Evolutionary conservation across 306 rosid genomes (phyloP).

Genomic region (Benincasa hispida): DNA sequence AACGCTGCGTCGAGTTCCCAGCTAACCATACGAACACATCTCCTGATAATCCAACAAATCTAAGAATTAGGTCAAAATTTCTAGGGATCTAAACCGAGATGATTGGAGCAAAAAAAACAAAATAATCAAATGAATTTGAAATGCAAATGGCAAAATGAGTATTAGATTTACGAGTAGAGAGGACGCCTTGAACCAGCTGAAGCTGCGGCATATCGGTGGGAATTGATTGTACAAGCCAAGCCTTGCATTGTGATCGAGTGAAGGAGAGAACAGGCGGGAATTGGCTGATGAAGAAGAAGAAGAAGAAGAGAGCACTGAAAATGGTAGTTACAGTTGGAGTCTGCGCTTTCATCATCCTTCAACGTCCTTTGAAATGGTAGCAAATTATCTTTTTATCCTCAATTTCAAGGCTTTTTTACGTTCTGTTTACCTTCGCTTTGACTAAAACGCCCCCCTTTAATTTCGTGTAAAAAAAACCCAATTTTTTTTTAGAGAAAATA

Average conservation of each 20-base stretch:
- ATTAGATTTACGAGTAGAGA: constrained; percentile 40
- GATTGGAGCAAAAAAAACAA: background rate
- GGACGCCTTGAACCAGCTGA: constrained; percentile 52
- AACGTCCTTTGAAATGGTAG: no score
- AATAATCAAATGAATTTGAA: background rate
- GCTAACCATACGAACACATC: constrained; percentile 87
- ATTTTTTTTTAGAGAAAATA: no score
- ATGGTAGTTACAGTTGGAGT: background rate
- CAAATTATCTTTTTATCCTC: no score
- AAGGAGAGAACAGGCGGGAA: constrained; percentile 17
- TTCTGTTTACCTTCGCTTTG: no score
- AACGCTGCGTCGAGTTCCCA: constrained; percentile 45
- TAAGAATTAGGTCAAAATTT: background rate
- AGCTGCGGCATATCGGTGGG: constrained; percentile 81
- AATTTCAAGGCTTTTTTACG: no score
- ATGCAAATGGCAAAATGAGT: background rate
- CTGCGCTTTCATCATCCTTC: constrained; percentile 5
- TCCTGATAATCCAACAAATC: constrained; percentile 19
- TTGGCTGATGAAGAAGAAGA: constrained; percentile 13
- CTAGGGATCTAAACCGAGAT: background rate
- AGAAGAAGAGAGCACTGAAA: constrained; percentile 8
- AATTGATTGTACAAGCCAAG: constrained; percentile 86
- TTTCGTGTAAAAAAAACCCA: no score
- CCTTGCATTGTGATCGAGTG: constrained; percentile 35
- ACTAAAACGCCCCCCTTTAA: no score